Percentiles rank a stretch among this genome's conserved stretches.
These are phyloP conservation scores for Sinapis alba DNA, from an alignment of 441 rosid species.

Conservation along the genomic window DNA sequence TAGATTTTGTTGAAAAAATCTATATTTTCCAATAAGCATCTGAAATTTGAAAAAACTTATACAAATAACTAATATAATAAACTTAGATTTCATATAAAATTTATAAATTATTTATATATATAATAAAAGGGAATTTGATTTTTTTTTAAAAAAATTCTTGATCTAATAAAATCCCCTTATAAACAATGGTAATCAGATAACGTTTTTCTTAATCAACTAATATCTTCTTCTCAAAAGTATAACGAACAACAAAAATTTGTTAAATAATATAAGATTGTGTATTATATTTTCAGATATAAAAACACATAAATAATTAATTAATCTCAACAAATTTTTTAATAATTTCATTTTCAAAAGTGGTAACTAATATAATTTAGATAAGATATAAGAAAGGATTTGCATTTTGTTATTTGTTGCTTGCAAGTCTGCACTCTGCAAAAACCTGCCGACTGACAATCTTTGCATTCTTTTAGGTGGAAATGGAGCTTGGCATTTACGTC, in stretches of 20 bases:
- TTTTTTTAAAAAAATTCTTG: too few species aligned
- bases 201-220: neutral
- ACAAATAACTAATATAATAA: too few species aligned
- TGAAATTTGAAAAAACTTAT: too few species aligned
- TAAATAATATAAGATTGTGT: neutral
- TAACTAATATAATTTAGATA: neutral
- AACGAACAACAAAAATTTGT: neutral
- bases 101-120: too few species aligned
- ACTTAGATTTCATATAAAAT: too few species aligned
- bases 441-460: neutral
- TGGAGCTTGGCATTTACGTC: neutral
- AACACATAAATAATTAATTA: neutral
- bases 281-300: neutral
- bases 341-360: neutral
- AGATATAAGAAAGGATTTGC: neutral
- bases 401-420: neutral
- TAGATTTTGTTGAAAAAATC: too few species aligned
- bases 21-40: too few species aligned
- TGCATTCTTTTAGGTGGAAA: neutral
- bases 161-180: too few species aligned
- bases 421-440: conserved; percentile 1
- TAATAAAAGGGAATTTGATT: too few species aligned
- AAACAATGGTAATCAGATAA: too few species aligned
- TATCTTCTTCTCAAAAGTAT: neutral
- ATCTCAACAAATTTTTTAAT: neutral